Base-by-base conservation (phyloP, 208 protist species). In the Acanthamoeba lenticulata region DNA sequence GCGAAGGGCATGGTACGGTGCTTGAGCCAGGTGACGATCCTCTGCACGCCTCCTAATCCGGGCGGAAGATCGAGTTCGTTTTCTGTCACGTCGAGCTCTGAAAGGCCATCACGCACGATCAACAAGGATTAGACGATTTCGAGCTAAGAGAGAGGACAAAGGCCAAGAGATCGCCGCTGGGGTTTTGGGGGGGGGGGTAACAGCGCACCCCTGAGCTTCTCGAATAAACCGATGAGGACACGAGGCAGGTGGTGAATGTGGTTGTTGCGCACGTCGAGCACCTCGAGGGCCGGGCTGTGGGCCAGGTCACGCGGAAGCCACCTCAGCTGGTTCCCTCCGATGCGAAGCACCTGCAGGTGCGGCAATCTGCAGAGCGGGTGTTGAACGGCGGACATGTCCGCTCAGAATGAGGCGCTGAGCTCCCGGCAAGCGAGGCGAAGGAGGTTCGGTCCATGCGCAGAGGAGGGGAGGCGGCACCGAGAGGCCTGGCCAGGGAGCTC, bases 321-420 rank as follows among this genome's bases (percentile, higher is more conserved):
- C 27, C 77, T 5, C 29, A 86, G 77, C 77, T 86, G 77, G 57
- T 86, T 86, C 27, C 77, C 44, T n/a, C 77, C 77, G 7, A 86
- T 17, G 2, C 77, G 2, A 21, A 86, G 15, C 44, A 57, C 77
- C 17, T 19, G 2, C 2, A 86, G 38, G 13, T 13, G 49, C 24
- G 38, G 24, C 24, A 24, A 38, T 11, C 77, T 86, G 45, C n/a
- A 72, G 29, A 11, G 29, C 9, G 17, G 7, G 49, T 9, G 62
- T 72, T 7, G 9, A 32, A 7, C 17, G 29, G 29, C 7, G 21
- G 27, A 9, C 9, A 24, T 72, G n/a, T n/a, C n/a, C n/a, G n/a
- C n/a, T n/a, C n/a, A 57, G 49, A 19, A 57, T 9, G 49, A 57
- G 49, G 49, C 9, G 49, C n/a, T n/a, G n/a, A n/a, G n/a, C n/a